Base-by-base conservation (phyloP, 176 grass and related monocot genomes). In the Tuctoria greenei region DNA sequence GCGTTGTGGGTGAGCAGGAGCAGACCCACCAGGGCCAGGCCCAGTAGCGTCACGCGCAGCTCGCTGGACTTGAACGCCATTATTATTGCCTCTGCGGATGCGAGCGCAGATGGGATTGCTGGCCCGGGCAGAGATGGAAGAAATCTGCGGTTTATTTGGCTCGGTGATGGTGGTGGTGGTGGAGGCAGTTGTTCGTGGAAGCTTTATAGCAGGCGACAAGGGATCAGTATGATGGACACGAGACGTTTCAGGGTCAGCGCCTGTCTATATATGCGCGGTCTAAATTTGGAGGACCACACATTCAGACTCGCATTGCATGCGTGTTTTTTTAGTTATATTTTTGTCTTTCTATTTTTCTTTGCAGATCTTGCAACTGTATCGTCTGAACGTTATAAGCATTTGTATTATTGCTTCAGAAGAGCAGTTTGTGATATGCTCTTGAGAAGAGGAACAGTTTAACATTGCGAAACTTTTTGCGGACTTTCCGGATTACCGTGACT, bases 31-130 rank as follows among this genome's bases (percentile, higher is more conserved):
- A 88, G 70, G 6, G 86, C 75, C n/a, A 88, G 37, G 56, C 75
- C 25, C 8, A 88, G 75, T 8, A 88, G 37, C 52, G 70, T 63
- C 63, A 84, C n/a, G 69, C 86, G 86, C 56, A 88, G 43, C 75
- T 88, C 86, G 69, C 66, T 39, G 81, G 21, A 79, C 38, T 72
- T 88, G 43, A 69, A 66, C 21, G 80, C 69, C 86, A 88, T n/a
- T n/a, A n/a, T n/a, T n/a, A n/a, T 88, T 20, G 55, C 57, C 44
- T 41, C 42, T 61, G 17, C 17, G 15, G 46, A 18, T 50, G 46
- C 46, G 46, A 6, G 46, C 17, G 34, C 10, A 41, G 18, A 70
- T 61, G 21, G 2, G 35, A 35, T 14, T n/a, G 31, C 35, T 80
- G n/a, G n/a, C n/a, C n/a, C n/a, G 69, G 44, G 36, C 26, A 18